Evolutionary conservation across 1,284 basidiomycete genomes (phyloP).

Genomic region (Mycena citricolor): DNA sequence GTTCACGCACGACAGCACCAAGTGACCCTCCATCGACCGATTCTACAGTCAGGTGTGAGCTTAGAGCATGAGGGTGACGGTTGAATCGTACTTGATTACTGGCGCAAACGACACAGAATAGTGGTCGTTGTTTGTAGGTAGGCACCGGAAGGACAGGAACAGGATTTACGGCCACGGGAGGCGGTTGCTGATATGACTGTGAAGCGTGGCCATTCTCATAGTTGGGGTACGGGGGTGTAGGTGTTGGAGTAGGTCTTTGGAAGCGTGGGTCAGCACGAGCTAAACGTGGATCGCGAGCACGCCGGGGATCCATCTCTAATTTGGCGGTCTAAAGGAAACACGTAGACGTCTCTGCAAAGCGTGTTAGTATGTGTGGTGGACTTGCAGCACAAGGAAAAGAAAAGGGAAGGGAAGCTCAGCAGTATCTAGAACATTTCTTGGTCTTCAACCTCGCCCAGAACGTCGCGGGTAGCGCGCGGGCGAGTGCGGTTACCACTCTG

Average conservation of each 20-base stretch:
- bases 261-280: slow-evolving; percentile 66
- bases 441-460: slow-evolving; percentile 72
- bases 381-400: no score
- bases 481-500: slow-evolving; percentile 85
- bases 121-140: slow-evolving; percentile 60
- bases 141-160: slow-evolving; percentile 22
- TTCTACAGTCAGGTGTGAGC: slow-evolving; percentile 60
- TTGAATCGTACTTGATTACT: slow-evolving; percentile 81
- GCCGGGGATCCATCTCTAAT: slow-evolving; percentile 77
- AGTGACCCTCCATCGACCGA: slow-evolving; percentile 98
- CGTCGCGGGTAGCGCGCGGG: slow-evolving; percentile 41
- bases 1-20: slow-evolving; percentile 76
- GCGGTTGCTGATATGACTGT: slow-evolving; percentile 6
- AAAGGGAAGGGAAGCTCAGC: slow-evolving; percentile 68
- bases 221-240: slow-evolving; percentile 31
- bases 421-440: slow-evolving; percentile 82
- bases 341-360: slow-evolving; percentile 11
- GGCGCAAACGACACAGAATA: slow-evolving; percentile 98
- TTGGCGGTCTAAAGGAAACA: slow-evolving; percentile 9
- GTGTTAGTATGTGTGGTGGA: no score
- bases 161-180: slow-evolving; percentile 2
- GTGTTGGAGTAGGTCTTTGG: slow-evolving; percentile 46
- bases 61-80: slow-evolving; percentile 11
- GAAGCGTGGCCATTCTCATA: slow-evolving; percentile 18
- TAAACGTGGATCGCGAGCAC: slow-evolving; percentile 76